A percentile compares a stretch with the other conserved stretches of the same genome.
Conservation (phyloP, 148 eudicot species). For the Nepenthes gracilis region DNA sequence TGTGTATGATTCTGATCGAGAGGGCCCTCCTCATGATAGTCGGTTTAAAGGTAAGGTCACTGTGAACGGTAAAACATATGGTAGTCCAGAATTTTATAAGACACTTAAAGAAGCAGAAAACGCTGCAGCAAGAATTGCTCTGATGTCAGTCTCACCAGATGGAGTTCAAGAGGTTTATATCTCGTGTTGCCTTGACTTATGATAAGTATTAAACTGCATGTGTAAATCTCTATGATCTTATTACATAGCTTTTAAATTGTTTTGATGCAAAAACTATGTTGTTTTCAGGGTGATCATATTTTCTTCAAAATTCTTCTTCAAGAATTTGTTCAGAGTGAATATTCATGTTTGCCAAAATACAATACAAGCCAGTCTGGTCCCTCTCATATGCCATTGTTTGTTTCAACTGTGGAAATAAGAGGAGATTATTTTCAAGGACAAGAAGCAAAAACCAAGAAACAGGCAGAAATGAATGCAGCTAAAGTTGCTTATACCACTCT, state of each 20-base stretch:
- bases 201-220: not conserved
- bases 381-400: slow-evolving; percentile 44
- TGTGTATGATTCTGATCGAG: slow-evolving; percentile 40
- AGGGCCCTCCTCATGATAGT: slow-evolving; percentile 67
- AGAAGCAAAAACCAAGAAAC: slow-evolving; percentile 65
- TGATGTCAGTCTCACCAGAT: slow-evolving; percentile 27
- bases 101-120: slow-evolving; percentile 78
- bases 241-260: not conserved
- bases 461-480: slow-evolving; percentile 71
- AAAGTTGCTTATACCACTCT: slow-evolving; percentile 56
- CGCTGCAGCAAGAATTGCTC: slow-evolving; percentile 72
- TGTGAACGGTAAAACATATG: slow-evolving; percentile 40
- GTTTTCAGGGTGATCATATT: slow-evolving; percentile 38
- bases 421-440: slow-evolving; percentile 39
- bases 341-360: slow-evolving; percentile 43
- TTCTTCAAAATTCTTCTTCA: slow-evolving; percentile 61
- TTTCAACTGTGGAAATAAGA: slow-evolving; percentile 40
- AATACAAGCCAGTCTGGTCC: slow-evolving; percentile 35
- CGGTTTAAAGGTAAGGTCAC: slow-evolving; percentile 56
- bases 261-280: not conserved
- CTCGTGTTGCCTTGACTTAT: not conserved
- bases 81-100: slow-evolving; percentile 23
- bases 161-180: slow-evolving; percentile 46
- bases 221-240: not conserved
- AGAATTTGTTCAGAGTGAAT: slow-evolving; percentile 42